Evolutionary conservation across 2,329 filamentous ascomycete species (phyloP).

Genomic region (Macrophomina phaseolina): DNA sequence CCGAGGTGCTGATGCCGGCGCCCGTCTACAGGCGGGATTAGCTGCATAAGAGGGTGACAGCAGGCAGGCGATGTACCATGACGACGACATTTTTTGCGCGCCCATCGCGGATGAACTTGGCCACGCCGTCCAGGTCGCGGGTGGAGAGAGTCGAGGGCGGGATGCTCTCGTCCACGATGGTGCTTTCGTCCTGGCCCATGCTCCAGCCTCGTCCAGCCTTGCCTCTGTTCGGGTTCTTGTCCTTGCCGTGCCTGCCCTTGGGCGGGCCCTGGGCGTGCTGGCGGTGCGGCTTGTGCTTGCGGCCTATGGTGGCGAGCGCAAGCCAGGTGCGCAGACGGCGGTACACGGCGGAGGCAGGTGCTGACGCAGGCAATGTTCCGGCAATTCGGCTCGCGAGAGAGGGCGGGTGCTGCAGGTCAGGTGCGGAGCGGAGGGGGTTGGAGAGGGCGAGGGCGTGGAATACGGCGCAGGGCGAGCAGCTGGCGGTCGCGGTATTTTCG

Average conservation of each 20-base stretch:
- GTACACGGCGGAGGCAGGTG: neutral
- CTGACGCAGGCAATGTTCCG: neutral
- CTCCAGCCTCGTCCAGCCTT: slow-evolving; percentile 46
- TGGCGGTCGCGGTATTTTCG: neutral
- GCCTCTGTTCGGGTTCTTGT: slow-evolving; percentile 35
- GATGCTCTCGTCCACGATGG: slow-evolving; percentile 69
- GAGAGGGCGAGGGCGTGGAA: neutral
- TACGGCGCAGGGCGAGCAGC: neutral
- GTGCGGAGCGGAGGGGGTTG: neutral
- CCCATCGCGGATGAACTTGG: slow-evolving; percentile 78
- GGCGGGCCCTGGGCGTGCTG: slow-evolving; percentile 35
- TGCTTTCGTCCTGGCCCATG: slow-evolving; percentile 89
- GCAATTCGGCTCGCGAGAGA: too few relatives aligned
- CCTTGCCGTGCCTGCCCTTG: slow-evolving; percentile 36
- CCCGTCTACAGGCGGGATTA: slow-evolving; percentile 62
- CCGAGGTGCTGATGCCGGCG: slow-evolving; percentile 82
- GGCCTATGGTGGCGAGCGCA: slow-evolving; percentile 54
- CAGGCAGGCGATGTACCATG: slow-evolving; percentile 58
- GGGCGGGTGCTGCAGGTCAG: too few relatives aligned
- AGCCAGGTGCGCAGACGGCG: neutral
- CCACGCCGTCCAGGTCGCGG: slow-evolving; percentile 75
- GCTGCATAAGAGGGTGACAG: neutral
- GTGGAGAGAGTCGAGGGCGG: slow-evolving; percentile 69
- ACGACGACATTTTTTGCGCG: slow-evolving; percentile 76
- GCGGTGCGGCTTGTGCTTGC: slow-evolving; percentile 51